These are phyloP conservation scores for Thielaviopsis euricoi DNA, from an alignment of 2,329 filamentous ascomycete genomes.

Conservation along the genomic window DNA sequence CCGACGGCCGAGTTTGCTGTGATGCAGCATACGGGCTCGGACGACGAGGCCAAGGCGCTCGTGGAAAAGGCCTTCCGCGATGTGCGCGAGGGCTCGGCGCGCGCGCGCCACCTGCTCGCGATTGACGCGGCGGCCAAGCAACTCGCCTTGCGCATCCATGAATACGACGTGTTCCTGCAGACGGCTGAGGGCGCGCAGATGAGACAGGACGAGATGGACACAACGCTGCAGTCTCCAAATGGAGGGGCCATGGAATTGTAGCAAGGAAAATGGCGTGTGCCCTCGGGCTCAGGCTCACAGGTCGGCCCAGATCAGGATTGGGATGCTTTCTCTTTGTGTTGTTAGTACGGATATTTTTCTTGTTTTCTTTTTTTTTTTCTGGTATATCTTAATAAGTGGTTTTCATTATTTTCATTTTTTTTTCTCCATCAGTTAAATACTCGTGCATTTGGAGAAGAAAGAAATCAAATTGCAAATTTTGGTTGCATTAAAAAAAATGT, in stretches of 20 bases:
- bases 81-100: conserved; percentile 26
- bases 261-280: background rate
- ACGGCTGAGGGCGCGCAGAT: conserved; percentile 12
- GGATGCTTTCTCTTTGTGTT: too few species aligned
- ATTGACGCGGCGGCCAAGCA: conserved; percentile 38
- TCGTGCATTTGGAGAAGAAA: too few species aligned
- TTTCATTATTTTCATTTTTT: background rate
- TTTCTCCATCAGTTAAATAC: too few species aligned
- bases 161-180: conserved; percentile 30
- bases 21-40: conserved; percentile 20
- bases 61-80: conserved; percentile 30
- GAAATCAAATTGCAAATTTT: too few species aligned
- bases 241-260: background rate
- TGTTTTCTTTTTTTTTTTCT: background rate
- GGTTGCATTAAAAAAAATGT: too few species aligned
- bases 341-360: background rate
- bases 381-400: background rate
- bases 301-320: too few species aligned
- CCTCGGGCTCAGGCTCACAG: too few species aligned
- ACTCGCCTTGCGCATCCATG: conserved; percentile 34
- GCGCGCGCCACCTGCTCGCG: conserved; percentile 30
- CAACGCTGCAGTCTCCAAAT: background rate
- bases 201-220: conserved; percentile 3
- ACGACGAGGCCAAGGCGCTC: conserved; percentile 23
- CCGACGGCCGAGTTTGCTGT: conserved; percentile 8